Evolutionary conservation across 257 asterid species (phyloP).

Genomic region (Primulina tabacum): DNA sequence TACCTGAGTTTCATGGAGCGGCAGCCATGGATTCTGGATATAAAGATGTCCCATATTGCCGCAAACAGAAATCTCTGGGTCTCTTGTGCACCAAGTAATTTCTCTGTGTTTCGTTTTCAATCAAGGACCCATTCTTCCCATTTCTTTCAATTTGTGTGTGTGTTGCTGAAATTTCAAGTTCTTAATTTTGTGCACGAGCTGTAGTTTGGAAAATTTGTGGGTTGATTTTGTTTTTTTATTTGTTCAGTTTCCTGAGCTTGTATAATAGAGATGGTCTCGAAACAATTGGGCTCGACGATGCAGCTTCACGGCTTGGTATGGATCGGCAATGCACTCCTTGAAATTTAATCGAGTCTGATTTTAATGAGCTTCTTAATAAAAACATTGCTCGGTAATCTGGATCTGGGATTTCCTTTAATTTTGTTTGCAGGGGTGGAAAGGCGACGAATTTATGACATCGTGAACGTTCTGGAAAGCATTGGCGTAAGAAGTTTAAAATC

Average conservation of each 20-base stretch:
- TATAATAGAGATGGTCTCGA: slow-evolving; percentile 79
- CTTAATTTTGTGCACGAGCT: background rate
- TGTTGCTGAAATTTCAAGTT: background rate
- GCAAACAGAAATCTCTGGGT: slow-evolving; percentile 93
- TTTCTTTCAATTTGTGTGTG: background rate
- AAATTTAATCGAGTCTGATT: background rate
- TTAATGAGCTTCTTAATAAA: background rate
- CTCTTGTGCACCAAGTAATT: slow-evolving; percentile 85
- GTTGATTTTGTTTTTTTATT: slow-evolving; percentile 17
- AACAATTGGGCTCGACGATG: slow-evolving; percentile 87
- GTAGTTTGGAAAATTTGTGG: background rate
- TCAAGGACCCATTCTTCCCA: background rate
- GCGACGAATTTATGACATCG: slow-evolving; percentile 97
- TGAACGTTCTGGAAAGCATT: slow-evolving; percentile 88
- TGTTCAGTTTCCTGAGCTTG: slow-evolving; percentile 71
- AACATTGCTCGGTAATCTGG: background rate
- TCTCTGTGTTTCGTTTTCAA: background rate
- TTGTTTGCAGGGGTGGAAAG: slow-evolving; percentile 72
- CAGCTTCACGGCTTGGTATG: slow-evolving; percentile 72
- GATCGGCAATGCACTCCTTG: background rate
- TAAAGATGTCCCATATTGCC: slow-evolving; percentile 62
- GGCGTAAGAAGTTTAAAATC: slow-evolving; percentile 60
- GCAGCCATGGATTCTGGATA: slow-evolving; percentile 55
- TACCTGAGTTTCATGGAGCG: slow-evolving; percentile 20
- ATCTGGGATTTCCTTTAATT: background rate